These are phyloP conservation scores for Syzygium aromaticum DNA, from an alignment of 345 rosid species.

Conservation along the genomic window DNA sequence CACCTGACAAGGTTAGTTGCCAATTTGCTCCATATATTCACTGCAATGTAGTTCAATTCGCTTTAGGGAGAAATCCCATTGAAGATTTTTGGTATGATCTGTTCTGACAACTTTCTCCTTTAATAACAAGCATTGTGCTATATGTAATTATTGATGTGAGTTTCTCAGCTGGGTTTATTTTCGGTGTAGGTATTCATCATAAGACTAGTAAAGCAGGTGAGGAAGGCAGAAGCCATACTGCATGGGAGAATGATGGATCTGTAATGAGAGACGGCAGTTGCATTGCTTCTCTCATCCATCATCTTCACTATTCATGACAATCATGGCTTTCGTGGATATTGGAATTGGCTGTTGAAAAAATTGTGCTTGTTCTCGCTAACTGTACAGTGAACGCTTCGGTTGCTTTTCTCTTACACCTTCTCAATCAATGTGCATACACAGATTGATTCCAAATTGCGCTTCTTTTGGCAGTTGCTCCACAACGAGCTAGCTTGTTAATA, in stretches of 20 bases:
- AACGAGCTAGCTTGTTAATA: not conserved
- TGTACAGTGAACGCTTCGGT: not conserved
- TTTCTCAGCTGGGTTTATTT: not conserved
- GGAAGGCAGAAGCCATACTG: conserved; percentile 87
- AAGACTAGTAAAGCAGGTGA: conserved; percentile 78
- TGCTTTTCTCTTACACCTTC: not conserved
- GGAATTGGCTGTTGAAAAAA: not conserved
- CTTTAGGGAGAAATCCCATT: not conserved
- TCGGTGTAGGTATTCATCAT: conserved; percentile 62
- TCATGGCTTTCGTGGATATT: not conserved
- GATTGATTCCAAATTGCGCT: not conserved
- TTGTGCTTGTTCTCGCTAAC: not conserved
- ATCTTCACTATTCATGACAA: not conserved
- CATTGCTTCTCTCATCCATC: not conserved
- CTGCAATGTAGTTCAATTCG: not conserved
- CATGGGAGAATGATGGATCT: conserved; percentile 78
- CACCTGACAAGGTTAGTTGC: conserved; percentile 80
- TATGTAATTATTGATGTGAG: not conserved
- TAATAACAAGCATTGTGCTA: not conserved
- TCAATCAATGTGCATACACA: not conserved
- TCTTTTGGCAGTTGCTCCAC: not conserved
- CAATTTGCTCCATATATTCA: too few species aligned
- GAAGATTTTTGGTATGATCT: not conserved
- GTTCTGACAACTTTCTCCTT: not conserved
- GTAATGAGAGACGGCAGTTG: not conserved